These are phyloP conservation scores for Fusarium nisikadoi DNA, from an alignment of 2,329 filamentous ascomycete genomes.

Conservation along the genomic window DNA sequence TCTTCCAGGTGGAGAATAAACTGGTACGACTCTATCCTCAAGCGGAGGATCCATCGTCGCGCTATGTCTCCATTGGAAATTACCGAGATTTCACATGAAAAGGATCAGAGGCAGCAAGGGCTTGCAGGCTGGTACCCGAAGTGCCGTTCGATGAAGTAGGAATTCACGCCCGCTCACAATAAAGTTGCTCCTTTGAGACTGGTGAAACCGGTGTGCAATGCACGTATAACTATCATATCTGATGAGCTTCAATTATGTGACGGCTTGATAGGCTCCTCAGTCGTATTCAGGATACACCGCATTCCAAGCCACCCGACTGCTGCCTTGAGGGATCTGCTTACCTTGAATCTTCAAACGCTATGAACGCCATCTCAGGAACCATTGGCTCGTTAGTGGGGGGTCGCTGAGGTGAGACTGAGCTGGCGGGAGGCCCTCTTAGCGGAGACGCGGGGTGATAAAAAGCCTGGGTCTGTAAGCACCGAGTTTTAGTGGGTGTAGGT, in stretches of 20 bases:
- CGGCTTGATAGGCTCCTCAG: neutral
- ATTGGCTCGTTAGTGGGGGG: neutral
- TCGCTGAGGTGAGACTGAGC: conserved; percentile 32
- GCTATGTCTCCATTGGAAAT: neutral
- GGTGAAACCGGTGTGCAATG: neutral
- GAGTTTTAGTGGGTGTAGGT: accelerated
- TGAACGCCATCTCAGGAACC: neutral
- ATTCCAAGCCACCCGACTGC: neutral
- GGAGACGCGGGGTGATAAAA: neutral
- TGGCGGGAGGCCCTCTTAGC: neutral
- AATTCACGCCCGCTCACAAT: neutral
- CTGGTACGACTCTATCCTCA: too few species aligned
- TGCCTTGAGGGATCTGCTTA: conserved; percentile 8
- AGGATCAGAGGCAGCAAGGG: neutral
- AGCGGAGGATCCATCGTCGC: accelerated
- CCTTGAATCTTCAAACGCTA: neutral
- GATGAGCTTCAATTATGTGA: neutral
- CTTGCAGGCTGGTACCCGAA: neutral
- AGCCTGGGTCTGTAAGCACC: neutral
- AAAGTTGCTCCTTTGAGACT: neutral
- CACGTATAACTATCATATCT: neutral
- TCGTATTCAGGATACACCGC: neutral
- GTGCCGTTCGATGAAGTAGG: neutral
- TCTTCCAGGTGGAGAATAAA: too few species aligned
- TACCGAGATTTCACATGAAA: neutral